Percentiles rank a stretch among this genome's conserved stretches.
Conservation (phyloP, 1,139 yeast species). For the Yamadazyma aaseri region DNA sequence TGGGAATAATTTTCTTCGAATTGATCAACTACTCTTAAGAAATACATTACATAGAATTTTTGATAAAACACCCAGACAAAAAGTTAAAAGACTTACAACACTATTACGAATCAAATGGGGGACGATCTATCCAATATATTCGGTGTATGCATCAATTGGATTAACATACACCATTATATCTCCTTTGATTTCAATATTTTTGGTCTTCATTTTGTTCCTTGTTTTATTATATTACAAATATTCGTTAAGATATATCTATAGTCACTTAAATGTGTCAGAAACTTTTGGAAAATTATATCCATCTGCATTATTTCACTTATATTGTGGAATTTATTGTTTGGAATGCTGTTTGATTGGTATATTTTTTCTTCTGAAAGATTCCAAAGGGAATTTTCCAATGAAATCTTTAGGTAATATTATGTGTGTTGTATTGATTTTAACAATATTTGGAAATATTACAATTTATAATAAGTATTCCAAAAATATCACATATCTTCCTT, state of each 20-base stretch:
- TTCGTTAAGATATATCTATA: slow-evolving; percentile 55
- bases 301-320: slow-evolving; percentile 68
- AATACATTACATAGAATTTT: slow-evolving; percentile 33
- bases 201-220: slow-evolving; percentile 56
- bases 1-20: slow-evolving; percentile 64
- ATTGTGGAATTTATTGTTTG: slow-evolving; percentile 76
- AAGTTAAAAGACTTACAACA: slow-evolving; percentile 42
- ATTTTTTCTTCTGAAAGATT: slow-evolving; percentile 57
- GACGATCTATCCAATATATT: slow-evolving; percentile 67
- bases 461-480: slow-evolving; percentile 28
- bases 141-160: slow-evolving; percentile 76
- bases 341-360: slow-evolving; percentile 77
- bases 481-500: slow-evolving; percentile 31
- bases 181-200: slow-evolving; percentile 68
- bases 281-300: slow-evolving; percentile 73
- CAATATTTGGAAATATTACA: slow-evolving; percentile 34
- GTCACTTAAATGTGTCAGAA: slow-evolving; percentile 53
- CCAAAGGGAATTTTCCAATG: slow-evolving; percentile 32
- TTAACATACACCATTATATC: slow-evolving; percentile 74
- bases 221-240: slow-evolving; percentile 69
- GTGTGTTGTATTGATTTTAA: slow-evolving; percentile 37
- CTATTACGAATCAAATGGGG: slow-evolving; percentile 68
- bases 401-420: slow-evolving; percentile 46
- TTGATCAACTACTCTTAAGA: slow-evolving; percentile 45
- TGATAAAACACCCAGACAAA: slow-evolving; percentile 62